These are phyloP conservation scores for Candida ovalis DNA, from an alignment of 805 yeast genomes.

Conservation along the genomic window DNA sequence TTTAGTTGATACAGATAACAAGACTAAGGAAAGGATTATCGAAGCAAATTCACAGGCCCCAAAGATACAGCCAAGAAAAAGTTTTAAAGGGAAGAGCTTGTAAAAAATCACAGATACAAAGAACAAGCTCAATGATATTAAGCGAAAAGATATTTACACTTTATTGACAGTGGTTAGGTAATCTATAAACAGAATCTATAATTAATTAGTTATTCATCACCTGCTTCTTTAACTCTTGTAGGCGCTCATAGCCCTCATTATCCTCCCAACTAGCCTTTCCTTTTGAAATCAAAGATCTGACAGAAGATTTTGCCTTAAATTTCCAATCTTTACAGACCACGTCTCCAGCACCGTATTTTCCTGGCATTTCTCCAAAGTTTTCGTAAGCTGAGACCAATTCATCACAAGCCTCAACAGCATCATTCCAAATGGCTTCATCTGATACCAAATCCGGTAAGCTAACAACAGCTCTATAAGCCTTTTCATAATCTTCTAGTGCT, in stretches of 20 bases:
- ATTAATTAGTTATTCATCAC: slow-evolving; percentile 18
- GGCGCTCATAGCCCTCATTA: slow-evolving; percentile 68
- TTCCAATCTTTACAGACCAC: slow-evolving; percentile 92
- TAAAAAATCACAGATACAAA: too few species aligned
- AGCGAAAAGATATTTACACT: too few species aligned
- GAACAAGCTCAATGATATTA: too few species aligned
- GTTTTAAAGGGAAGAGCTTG: too few species aligned
- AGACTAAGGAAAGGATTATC: too few species aligned
- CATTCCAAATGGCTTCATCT: slow-evolving; percentile 64
- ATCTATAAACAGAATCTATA: background rate
- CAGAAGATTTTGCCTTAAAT: slow-evolving; percentile 69
- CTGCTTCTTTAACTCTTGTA: slow-evolving; percentile 50
- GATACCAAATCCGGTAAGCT: slow-evolving; percentile 62
- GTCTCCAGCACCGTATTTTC: slow-evolving; percentile 75
- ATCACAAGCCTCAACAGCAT: slow-evolving; percentile 71
- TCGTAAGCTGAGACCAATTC: slow-evolving; percentile 85
- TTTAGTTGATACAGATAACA: too few species aligned
- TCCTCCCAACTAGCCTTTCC: slow-evolving; percentile 81
- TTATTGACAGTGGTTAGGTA: background rate
- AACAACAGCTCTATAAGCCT: slow-evolving; percentile 72
- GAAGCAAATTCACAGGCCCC: too few species aligned
- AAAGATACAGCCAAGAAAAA: too few species aligned
- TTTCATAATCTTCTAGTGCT: slow-evolving; percentile 79
- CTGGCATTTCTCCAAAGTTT: slow-evolving; percentile 79
- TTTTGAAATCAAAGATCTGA: slow-evolving; percentile 72